phyloP scores from a whole-genome alignment of 2,329 filamentous ascomycete genomes.

The Colletotrichum lentis region DNA sequence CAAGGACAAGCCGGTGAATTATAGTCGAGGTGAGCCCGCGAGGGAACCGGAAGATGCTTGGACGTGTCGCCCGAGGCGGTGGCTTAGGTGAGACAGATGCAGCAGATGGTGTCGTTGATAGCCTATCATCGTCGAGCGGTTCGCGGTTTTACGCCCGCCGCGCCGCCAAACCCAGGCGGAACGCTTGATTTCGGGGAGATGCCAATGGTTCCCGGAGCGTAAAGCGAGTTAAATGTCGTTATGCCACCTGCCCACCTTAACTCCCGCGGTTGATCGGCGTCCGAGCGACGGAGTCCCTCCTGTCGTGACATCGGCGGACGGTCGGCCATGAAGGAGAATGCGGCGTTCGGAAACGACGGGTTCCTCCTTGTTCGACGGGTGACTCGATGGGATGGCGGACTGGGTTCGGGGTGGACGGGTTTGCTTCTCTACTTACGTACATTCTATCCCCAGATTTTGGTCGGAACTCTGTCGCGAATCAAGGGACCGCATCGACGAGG shows the following conservation, averaged over 20 bases:
- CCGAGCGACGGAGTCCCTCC: conserved; percentile 9
- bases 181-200: background rate
- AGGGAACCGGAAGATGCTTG: background rate
- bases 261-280: background rate
- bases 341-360: background rate
- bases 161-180: background rate
- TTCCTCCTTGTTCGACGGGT: background rate
- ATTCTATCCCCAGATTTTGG: conserved; percentile 1
- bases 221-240: background rate
- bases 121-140: background rate
- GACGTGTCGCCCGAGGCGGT: too few relatives aligned
- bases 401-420: background rate
- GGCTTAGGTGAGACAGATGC: background rate
- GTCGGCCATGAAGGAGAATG: too few relatives aligned
- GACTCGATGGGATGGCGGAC: background rate
- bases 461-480: background rate
- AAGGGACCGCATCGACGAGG: background rate
- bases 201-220: background rate
- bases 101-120: too few relatives aligned
- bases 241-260: background rate
- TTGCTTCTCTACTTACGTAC: background rate
- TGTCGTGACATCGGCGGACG: conserved; percentile 13
- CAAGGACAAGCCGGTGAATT: too few relatives aligned
- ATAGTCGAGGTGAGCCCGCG: too few relatives aligned
- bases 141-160: background rate